These are phyloP conservation scores for Phalaenopsis hybrid DNA, from an alignment of 116 monocot genomes.

Conservation along the genomic window DNA sequence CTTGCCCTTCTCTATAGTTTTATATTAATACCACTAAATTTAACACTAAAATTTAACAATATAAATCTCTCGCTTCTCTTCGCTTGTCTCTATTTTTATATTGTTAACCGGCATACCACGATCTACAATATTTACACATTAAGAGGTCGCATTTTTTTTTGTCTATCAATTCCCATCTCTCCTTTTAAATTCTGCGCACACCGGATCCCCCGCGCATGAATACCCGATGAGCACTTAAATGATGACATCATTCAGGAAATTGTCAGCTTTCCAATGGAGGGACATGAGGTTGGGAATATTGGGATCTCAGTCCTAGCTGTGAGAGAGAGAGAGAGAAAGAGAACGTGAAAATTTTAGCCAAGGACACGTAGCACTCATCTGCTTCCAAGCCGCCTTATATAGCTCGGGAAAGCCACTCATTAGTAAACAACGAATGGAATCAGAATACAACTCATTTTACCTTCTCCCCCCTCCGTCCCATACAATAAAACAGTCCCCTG, in stretches of 20 bases:
- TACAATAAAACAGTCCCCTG: not conserved
- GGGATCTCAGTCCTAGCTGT: not conserved
- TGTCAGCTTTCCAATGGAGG: not conserved
- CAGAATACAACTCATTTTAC: not conserved
- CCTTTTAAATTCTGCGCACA: no score
- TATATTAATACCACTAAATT: no score
- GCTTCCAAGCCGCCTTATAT: not conserved
- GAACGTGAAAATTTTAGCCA: not conserved
- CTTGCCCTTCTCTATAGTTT: no score
- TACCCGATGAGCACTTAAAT: constrained; percentile 1
- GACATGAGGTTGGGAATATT: not conserved
- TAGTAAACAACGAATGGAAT: not conserved
- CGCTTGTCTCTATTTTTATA: no score
- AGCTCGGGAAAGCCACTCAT: no score
- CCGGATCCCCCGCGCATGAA: no score
- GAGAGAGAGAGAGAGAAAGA: not conserved
- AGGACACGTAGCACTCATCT: not conserved
- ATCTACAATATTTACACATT: no score
- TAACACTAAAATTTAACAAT: no score
- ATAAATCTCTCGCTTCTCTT: no score
- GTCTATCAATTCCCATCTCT: no score
- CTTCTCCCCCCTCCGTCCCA: not conserved
- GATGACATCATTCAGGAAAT: not conserved
- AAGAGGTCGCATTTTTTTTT: no score
- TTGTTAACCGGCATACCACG: no score